Evolutionary conservation across 768 basidiomycete species (phyloP), one percentile per base, ranked within the genome.

Genomic region (Collybia sp.): DNA sequence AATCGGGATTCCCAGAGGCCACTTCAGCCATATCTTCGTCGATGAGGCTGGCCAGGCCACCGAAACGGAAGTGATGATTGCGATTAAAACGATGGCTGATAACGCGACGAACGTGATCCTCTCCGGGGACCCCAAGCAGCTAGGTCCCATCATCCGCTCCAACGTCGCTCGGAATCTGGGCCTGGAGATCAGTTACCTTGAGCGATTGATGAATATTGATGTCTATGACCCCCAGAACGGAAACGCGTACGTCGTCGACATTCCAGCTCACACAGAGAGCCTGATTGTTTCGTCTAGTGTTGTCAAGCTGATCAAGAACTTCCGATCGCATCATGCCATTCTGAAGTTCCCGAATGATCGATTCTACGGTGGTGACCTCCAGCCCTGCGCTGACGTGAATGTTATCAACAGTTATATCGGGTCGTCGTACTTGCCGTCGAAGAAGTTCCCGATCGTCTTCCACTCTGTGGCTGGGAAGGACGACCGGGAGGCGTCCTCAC

Each of bases 11-110:
- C 63, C 71, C 0, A 66, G 72, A 1, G 84, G 85, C 0, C 78
- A 85, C 57, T 88, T 79, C 57, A 72, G 68, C 8, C 82, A 87
- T 49, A 80, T 88, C 12, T 82, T 87, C 55, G 61, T 84, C 8
- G 84, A 88, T 52, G 84, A 88, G 57, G 84, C 83, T 0, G 84
- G 82, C 0, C 84, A 88, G 53, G 82, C 83, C 2, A 81, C 79
- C 0, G 85, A 88, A 58, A 81, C 83, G 0, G 84, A 86, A 57
- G 69, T 70, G 0, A 80, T 84, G 61, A 70, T 84, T 13, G 65
- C 77, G 0, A 75, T 86, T 62, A 81, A 81, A 62, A 79, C 76
- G 1, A 69, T 84, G 60, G 76, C 80, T 0, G 68, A 75, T 44
- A 58, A 57, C 4, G 45, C 53, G 0, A 87, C 84, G 0, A 82